Evolutionary conservation across 148 eudicot genomes (phyloP).

Genomic region (Heliamphora exappendiculata): DNA sequence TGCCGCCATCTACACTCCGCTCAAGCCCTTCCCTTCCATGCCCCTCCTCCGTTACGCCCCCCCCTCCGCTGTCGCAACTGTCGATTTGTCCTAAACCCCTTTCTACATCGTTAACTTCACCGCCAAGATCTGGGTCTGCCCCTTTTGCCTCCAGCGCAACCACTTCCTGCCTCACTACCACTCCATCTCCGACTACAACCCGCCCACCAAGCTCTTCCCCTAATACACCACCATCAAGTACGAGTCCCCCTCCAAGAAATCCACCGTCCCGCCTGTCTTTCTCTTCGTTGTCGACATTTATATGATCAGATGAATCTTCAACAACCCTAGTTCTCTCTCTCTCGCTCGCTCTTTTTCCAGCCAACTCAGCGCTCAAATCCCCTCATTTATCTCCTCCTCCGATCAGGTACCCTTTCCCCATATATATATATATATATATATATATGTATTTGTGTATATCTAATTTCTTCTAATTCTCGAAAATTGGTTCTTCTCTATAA

Average conservation of each 20-base stretch:
- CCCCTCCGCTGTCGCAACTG: conserved; percentile 84
- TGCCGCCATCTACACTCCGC: conserved; percentile 72
- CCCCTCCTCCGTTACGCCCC: conserved; percentile 66
- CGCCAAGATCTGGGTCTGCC: conserved; percentile 83
- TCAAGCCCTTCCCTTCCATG: conserved; percentile 48
- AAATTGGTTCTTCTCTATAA: too few species aligned
- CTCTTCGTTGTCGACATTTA: conserved; percentile 76
- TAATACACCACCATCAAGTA: conserved; percentile 73
- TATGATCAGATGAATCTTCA: too few species aligned
- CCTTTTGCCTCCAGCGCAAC: conserved; percentile 67
- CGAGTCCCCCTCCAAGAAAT: conserved; percentile 23
- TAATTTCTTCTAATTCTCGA: too few species aligned
- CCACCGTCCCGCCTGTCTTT: conserved; percentile 25
- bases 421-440: too few species aligned
- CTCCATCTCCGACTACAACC: conserved; percentile 55
- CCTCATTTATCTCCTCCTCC: too few species aligned
- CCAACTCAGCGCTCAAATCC: too few species aligned
- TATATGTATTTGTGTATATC: too few species aligned
- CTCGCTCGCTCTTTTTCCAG: too few species aligned
- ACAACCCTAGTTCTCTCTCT: too few species aligned
- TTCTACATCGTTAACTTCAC: conserved; percentile 70
- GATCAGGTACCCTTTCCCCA: too few species aligned
- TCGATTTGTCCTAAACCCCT: conserved; percentile 76
- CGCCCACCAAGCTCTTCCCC: conserved; percentile 76
- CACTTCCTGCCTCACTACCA: conserved; percentile 69